phyloP scores from a whole-genome alignment of 1,139 yeast genomes.

The Debaryomyces sp. region DNA sequence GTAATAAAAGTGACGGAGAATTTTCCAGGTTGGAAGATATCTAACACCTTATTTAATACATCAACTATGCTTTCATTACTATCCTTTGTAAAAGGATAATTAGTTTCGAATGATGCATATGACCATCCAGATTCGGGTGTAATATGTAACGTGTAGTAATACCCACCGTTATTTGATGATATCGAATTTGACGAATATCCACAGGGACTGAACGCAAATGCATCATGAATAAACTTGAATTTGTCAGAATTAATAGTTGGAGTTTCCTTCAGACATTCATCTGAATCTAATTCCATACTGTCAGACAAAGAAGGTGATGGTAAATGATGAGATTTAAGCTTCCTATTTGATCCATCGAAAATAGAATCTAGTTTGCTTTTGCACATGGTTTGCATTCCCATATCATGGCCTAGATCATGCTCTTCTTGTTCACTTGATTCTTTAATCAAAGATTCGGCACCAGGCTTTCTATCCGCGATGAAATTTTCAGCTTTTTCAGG shows the following conservation, averaged over 20 bases:
- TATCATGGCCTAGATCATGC: slow-evolving; percentile 76
- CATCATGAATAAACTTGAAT: slow-evolving; percentile 62
- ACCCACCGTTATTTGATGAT: slow-evolving; percentile 52
- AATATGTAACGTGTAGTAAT: slow-evolving; percentile 88
- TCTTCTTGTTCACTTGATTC: slow-evolving; percentile 50
- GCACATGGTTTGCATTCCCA: slow-evolving; percentile 70
- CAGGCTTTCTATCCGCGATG: slow-evolving; percentile 59
- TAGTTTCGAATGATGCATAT: slow-evolving; percentile 94
- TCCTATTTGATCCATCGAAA: slow-evolving; percentile 34
- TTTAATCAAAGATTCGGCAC: slow-evolving; percentile 35
- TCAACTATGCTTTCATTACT: slow-evolving; percentile 45
- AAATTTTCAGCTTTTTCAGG: slow-evolving; percentile 62
- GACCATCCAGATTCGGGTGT: slow-evolving; percentile 96
- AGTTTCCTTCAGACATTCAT: slow-evolving; percentile 6
- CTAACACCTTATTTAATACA: slow-evolving; percentile 59
- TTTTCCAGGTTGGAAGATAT: slow-evolving; percentile 72
- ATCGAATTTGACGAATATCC: slow-evolving; percentile 91
- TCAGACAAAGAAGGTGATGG: slow-evolving; percentile 44
- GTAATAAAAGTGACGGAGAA: slow-evolving; percentile 74
- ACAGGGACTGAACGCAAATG: slow-evolving; percentile 94
- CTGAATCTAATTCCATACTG: slow-evolving; percentile 20
- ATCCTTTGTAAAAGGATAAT: slow-evolving; percentile 55
- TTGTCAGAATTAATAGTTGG: slow-evolving; percentile 8
- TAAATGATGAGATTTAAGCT: slow-evolving; percentile 22
- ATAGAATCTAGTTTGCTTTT: slow-evolving; percentile 62